phyloP scores from a whole-genome alignment of 805 yeast species.

The Danielozyma ontarioensis region DNA sequence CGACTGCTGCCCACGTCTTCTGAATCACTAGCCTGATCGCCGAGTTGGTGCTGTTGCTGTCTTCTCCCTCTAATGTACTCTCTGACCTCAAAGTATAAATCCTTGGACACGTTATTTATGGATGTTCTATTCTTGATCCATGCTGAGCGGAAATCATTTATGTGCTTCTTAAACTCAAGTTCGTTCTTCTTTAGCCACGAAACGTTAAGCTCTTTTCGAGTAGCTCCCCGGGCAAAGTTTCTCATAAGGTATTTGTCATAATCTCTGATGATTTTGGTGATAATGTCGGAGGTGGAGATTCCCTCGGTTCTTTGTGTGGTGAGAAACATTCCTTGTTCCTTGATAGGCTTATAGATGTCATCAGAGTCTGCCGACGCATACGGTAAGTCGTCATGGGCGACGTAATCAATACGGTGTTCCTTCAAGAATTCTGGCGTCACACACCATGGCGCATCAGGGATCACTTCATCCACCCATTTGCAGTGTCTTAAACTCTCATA shows the following conservation, averaged over 20 bases:
- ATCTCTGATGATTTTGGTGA: slow-evolving; percentile 90
- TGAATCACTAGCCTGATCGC: slow-evolving; percentile 20
- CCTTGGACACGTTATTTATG: slow-evolving; percentile 69
- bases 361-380: slow-evolving; percentile 85
- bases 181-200: slow-evolving; percentile 98
- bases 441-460: slow-evolving; percentile 94
- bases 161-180: slow-evolving; percentile 86
- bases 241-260: slow-evolving; percentile 96
- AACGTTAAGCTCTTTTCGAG: slow-evolving; percentile 92
- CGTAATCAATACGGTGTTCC: slow-evolving; percentile 84
- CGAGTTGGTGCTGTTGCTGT: slow-evolving; percentile 11
- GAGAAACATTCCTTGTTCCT: slow-evolving; percentile 83
- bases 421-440: slow-evolving; percentile 77
- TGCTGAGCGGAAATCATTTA: slow-evolving; percentile 79
- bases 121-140: slow-evolving; percentile 72
- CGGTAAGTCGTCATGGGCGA: slow-evolving; percentile 96
- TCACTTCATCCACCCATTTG: slow-evolving; percentile 96
- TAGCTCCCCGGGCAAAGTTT: slow-evolving; percentile 96
- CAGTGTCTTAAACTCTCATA: slow-evolving; percentile 91
- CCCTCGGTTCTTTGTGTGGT: slow-evolving; percentile 97
- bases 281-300: slow-evolving; percentile 90
- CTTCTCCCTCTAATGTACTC: slow-evolving; percentile 58
- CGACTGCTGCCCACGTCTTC: slow-evolving; percentile 20
- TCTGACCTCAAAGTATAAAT: slow-evolving; percentile 78
- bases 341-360: slow-evolving; percentile 90